Evolutionary conservation across 257 asterid species (phyloP).

Genomic region (Primulina huaijiensis): DNA sequence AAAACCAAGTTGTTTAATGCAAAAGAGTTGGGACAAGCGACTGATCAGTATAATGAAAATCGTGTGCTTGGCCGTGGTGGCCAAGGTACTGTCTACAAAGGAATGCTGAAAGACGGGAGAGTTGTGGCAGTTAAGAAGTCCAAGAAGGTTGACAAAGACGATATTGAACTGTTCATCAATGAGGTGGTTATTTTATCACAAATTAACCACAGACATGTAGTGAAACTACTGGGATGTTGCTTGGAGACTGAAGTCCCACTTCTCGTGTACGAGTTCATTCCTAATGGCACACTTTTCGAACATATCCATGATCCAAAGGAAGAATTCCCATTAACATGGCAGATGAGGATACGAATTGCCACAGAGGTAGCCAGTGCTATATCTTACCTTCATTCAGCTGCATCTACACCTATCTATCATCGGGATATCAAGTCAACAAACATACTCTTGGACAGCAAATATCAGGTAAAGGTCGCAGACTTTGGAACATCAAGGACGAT

Average conservation of each 20-base stretch:
- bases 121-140: constrained; percentile 43
- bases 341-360: constrained; percentile 29
- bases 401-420: constrained; percentile 40
- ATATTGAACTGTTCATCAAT: constrained; percentile 37
- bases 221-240: constrained; percentile 35
- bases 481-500: constrained; percentile 34
- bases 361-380: constrained; percentile 38
- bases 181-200: constrained; percentile 41
- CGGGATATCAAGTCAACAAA: constrained; percentile 40
- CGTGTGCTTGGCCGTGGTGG: constrained; percentile 44
- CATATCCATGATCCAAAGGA: constrained; percentile 37
- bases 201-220: constrained; percentile 33
- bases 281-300: constrained; percentile 35
- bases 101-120: constrained; percentile 37
- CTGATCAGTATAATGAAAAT: constrained; percentile 32
- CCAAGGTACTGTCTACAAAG: constrained; percentile 46
- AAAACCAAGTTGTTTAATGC: constrained; percentile 29
- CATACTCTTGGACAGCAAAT: constrained; percentile 36
- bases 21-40: constrained; percentile 31
- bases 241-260: constrained; percentile 34
- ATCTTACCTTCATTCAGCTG: constrained; percentile 39
- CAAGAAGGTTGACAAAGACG: constrained; percentile 27
- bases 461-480: constrained; percentile 31
- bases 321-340: constrained; percentile 33
- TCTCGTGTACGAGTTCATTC: constrained; percentile 36